Conservation (phyloP, 345 rosid species). For the Euphorbia peplus region DNA sequence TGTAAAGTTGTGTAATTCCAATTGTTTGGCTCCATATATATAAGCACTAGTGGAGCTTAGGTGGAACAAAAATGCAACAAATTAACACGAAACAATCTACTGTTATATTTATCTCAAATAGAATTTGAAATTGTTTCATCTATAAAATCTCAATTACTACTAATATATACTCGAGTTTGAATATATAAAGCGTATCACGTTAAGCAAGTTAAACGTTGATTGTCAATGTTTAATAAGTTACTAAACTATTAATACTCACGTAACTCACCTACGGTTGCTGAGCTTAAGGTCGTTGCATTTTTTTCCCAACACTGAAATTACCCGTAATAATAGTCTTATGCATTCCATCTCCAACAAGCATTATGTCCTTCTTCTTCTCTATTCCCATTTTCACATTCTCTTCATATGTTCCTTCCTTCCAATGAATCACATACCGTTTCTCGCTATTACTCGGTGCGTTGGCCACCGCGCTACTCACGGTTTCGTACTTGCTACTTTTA, state of each 20-base stretch:
- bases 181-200: too few species aligned
- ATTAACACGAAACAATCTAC: too few species aligned
- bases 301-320: slow-evolving; percentile 19
- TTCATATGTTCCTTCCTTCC: slow-evolving; percentile 20
- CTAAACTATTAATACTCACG: too few species aligned
- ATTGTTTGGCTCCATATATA: too few species aligned
- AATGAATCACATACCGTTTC: slow-evolving; percentile 17
- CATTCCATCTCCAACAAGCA: slow-evolving; percentile 24
- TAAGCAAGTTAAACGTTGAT: too few species aligned
- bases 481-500: slow-evolving; percentile 23
- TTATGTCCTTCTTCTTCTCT: slow-evolving; percentile 17
- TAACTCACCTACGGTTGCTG: slow-evolving; percentile 24
- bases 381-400: slow-evolving; percentile 21
- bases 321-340: slow-evolving; percentile 19
- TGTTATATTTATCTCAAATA: too few species aligned
- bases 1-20: too few species aligned
- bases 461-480: slow-evolving; percentile 16
- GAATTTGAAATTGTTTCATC: background rate
- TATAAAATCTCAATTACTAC: too few species aligned
- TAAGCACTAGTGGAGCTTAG: too few species aligned
- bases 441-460: slow-evolving; percentile 17
- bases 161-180: too few species aligned
- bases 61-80: too few species aligned
- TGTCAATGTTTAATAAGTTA: too few species aligned
- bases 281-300: slow-evolving; percentile 15